A percentile compares a stretch with the other conserved stretches of the same genome.
phyloP scores from a whole-genome alignment of 306 rosid species.

The Acacia confusa region DNA sequence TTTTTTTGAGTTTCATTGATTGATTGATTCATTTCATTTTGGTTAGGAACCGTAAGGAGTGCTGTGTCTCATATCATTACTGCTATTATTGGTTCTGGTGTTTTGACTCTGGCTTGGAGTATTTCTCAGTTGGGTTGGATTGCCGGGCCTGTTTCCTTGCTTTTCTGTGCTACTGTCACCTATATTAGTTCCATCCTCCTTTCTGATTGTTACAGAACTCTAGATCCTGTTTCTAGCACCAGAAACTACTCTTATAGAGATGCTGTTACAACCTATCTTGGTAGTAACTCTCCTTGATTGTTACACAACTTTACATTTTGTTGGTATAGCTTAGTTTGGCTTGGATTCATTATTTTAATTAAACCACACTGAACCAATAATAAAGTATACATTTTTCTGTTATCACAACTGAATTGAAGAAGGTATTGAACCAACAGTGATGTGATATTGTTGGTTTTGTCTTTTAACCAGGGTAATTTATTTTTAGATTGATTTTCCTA shows the following conservation, averaged over 20 bases:
- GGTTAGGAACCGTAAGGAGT: conserved; percentile 45
- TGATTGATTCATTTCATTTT: not conserved
- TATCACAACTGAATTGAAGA: not conserved
- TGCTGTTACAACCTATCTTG: conserved; percentile 58
- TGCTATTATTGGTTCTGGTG: conserved; percentile 63
- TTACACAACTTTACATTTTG: too few relatives aligned
- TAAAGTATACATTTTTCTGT: too few relatives aligned
- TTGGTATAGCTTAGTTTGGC: not conserved
- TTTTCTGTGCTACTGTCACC: conserved; percentile 46
- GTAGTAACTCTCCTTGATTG: conserved; percentile 21
- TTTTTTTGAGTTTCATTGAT: not conserved
- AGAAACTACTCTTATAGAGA: conserved; percentile 57
- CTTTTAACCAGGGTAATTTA: not conserved
- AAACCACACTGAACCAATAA: not conserved
- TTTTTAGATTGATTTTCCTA: not conserved
- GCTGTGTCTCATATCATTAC: conserved; percentile 61
- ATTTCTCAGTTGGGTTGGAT: conserved; percentile 1
- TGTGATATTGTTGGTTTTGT: not conserved
- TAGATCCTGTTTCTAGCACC: conserved; percentile 51
- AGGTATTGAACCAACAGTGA: not conserved
- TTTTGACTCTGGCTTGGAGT: conserved; percentile 67
- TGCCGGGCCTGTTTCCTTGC: conserved; percentile 47
- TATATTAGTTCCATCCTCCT: conserved; percentile 43
- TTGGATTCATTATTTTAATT: not conserved
- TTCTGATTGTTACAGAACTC: conserved; percentile 65